A percentile compares a stretch with the other conserved stretches of the same genome.
phyloP scores from a whole-genome alignment of 805 yeast species.

The Candida easanensis region DNA sequence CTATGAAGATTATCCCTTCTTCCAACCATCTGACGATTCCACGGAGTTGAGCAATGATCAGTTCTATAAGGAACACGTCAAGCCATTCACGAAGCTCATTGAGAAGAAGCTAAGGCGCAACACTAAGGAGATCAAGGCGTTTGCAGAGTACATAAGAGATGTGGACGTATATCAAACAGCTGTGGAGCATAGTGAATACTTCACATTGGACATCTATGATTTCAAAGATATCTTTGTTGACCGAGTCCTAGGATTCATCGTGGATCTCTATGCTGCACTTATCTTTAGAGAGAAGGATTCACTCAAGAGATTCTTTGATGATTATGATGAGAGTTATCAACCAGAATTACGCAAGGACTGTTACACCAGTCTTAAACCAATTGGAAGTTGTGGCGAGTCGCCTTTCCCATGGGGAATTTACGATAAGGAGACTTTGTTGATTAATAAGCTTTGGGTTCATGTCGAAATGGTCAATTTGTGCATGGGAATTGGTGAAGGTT shows the following conservation, averaged over 20 bases:
- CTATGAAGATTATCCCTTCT: constrained; percentile 26
- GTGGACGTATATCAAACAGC: constrained; percentile 16
- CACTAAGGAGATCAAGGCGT: constrained; percentile 2
- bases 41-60: constrained; percentile 19
- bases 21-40: constrained; percentile 20
- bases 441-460: constrained; percentile 24
- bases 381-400: constrained; percentile 24
- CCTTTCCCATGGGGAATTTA: constrained; percentile 24
- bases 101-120: constrained; percentile 1
- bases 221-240: constrained; percentile 17
- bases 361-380: constrained; percentile 21
- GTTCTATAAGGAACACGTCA: constrained; percentile 9
- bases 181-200: constrained; percentile 13
- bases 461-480: constrained; percentile 23
- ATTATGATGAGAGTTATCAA: constrained; percentile 15
- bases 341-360: constrained; percentile 12
- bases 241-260: constrained; percentile 9
- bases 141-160: constrained; percentile 13
- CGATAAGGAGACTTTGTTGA: constrained; percentile 17
- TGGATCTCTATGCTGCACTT: constrained; percentile 10
- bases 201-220: constrained; percentile 14
- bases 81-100: constrained; percentile 15
- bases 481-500: constrained; percentile 27
- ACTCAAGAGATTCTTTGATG: constrained; percentile 16
- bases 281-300: constrained; percentile 6